phyloP scores from a whole-genome alignment of 2,329 filamentous ascomycete genomes.

The Catunica adiposa region DNA sequence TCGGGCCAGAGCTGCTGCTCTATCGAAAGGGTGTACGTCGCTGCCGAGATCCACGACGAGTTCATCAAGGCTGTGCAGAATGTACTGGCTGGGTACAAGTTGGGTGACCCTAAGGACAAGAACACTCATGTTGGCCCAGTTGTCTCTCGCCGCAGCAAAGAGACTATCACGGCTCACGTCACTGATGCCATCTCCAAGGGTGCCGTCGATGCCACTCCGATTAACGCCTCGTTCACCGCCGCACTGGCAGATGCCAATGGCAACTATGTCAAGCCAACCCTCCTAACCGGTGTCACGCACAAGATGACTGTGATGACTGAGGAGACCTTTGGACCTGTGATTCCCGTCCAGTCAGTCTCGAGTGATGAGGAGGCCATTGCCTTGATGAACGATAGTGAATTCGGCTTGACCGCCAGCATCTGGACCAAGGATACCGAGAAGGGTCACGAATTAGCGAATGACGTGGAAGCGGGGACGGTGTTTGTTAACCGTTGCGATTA shows the following conservation, averaged over 20 bases:
- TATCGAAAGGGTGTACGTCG: conserved; percentile 80
- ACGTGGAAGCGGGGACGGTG: conserved; percentile 82
- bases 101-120: conserved; percentile 74
- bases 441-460: conserved; percentile 60
- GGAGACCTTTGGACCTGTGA: conserved; percentile 88
- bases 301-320: conserved; percentile 79
- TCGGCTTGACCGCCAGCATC: conserved; percentile 87
- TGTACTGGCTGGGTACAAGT: conserved; percentile 63
- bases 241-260: conserved; percentile 26
- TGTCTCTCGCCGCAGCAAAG: conserved; percentile 62
- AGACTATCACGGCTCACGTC: conserved; percentile 62
- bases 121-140: conserved; percentile 76
- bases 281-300: conserved; percentile 66
- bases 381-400: conserved; percentile 89
- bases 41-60: conserved; percentile 64
- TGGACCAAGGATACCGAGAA: conserved; percentile 78
- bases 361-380: conserved; percentile 64
- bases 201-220: conserved; percentile 68
- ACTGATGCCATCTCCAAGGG: conserved; percentile 69
- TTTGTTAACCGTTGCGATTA: conserved; percentile 93
- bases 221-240: conserved; percentile 57
- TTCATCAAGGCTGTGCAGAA: conserved; percentile 68
- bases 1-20: conserved; percentile 97
- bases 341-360: conserved; percentile 76
- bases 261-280: conserved; percentile 76